A percentile compares a stretch with the other conserved stretches of the same genome.
phyloP scores from a whole-genome alignment of 2,329 filamentous ascomycete genomes.

The Juglanconis sp. region DNA sequence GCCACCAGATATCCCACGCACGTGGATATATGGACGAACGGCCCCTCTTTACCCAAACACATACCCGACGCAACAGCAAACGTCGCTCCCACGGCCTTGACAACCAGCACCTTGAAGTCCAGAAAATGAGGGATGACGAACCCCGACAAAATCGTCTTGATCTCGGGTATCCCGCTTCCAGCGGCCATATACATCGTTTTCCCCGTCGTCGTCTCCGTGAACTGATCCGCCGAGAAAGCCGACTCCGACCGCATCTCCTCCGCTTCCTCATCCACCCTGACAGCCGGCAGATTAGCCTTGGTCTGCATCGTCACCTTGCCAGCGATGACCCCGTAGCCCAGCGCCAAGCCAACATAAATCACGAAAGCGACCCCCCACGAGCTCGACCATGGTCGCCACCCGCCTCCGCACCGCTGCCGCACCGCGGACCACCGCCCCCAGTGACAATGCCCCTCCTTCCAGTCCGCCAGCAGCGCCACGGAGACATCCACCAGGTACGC shows the following conservation, averaged over 20 bases:
- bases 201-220: conserved; percentile 26
- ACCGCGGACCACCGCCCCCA: conserved; percentile 38
- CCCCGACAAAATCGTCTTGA: conserved; percentile 59
- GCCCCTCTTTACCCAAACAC: conserved; percentile 61
- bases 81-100: conserved; percentile 56
- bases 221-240: background rate
- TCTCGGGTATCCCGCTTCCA: conserved; percentile 58
- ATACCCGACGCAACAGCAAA: conserved; percentile 59
- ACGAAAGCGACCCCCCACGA: conserved; percentile 23
- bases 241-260: background rate
- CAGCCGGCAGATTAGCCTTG: conserved; percentile 44
- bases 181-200: conserved; percentile 59
- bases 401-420: conserved; percentile 47
- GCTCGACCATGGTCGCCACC: conserved; percentile 42
- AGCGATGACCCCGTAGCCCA: conserved; percentile 25
- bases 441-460: conserved; percentile 53
- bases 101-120: conserved; percentile 49
- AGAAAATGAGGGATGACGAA: conserved; percentile 58
- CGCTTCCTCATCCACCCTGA: conserved; percentile 19
- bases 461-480: conserved; percentile 52
- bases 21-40: conserved; percentile 59
- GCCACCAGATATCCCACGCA: conserved; percentile 54
- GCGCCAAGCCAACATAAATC: conserved; percentile 26
- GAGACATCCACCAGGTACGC: conserved; percentile 51
- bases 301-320: conserved; percentile 30